These are phyloP conservation scores for Auricularia heimuer DNA, from an alignment of 768 basidiomycete genomes.

Conservation along the genomic window DNA sequence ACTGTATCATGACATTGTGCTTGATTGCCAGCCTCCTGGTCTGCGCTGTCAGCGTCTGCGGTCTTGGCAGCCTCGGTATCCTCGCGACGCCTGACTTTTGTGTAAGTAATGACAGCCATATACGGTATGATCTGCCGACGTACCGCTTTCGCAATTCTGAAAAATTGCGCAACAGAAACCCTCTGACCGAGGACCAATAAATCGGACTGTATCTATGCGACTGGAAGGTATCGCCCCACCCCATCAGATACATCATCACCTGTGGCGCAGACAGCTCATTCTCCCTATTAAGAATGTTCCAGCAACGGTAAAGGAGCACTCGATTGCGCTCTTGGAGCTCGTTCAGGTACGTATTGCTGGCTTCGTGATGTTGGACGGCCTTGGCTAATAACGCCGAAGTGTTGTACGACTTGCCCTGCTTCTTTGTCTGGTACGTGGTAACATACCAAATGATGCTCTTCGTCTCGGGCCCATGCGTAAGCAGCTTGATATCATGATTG, in stretches of 20 bases:
- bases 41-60: too few relatives aligned
- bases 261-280: constrained; percentile 31
- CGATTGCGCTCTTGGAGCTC: constrained; percentile 18
- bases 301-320: constrained; percentile 22
- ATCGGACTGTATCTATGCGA: constrained; percentile 30
- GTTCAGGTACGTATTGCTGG: constrained; percentile 10
- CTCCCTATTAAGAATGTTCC: constrained; percentile 26
- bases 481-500: constrained; percentile 35
- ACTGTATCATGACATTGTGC: too few relatives aligned
- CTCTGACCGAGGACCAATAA: constrained; percentile 24
- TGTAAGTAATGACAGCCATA: too few relatives aligned
- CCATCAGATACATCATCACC: constrained; percentile 27
- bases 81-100: too few relatives aligned
- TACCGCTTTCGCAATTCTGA: constrained; percentile 12
- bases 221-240: constrained; percentile 28
- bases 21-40: too few relatives aligned
- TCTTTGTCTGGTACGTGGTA: constrained; percentile 27
- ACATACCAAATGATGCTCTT: constrained; percentile 27
- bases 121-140: neutral
- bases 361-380: constrained; percentile 20
- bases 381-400: constrained; percentile 26
- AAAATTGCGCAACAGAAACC: constrained; percentile 13
- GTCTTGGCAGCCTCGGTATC: too few relatives aligned
- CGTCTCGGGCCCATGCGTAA: constrained; percentile 28
- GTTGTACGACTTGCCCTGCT: constrained; percentile 26